These are phyloP conservation scores for Parmelia sp. DNA, from an alignment of 495 filamentous ascomycete genomes.

Conservation along the genomic window DNA sequence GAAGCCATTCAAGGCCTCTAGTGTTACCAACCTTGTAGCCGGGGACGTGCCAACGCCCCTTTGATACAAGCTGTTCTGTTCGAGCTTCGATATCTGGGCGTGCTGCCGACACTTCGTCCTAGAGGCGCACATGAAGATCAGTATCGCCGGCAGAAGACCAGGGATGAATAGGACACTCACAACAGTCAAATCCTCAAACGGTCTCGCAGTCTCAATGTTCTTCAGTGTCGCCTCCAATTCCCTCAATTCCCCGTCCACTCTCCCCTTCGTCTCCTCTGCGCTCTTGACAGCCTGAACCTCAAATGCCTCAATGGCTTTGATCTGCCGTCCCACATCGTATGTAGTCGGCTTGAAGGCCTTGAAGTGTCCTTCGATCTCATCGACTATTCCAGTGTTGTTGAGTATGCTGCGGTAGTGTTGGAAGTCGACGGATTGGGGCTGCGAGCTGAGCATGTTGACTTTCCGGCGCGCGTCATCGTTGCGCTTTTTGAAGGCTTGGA, in stretches of 20 bases:
- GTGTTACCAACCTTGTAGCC: constrained; percentile 83
- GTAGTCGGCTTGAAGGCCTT: constrained; percentile 79
- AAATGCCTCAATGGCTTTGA: constrained; percentile 96
- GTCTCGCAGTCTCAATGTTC: constrained; percentile 94
- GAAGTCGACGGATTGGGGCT: constrained; percentile 84
- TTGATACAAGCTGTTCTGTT: constrained; percentile 83
- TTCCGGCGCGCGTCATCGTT: constrained; percentile 98
- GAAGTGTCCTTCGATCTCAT: constrained; percentile 96
- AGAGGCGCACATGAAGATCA: constrained; percentile 24
- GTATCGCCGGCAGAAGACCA: constrained; percentile 7
- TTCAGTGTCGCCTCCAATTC: constrained; percentile 87
- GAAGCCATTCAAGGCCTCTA: not conserved
- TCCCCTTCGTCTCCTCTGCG: constrained; percentile 88
- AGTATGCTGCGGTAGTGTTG: constrained; percentile 80
- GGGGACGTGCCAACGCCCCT: constrained; percentile 93
- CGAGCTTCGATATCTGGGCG: constrained; percentile 94
- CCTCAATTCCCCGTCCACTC: constrained; percentile 86
- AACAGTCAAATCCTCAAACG: constrained; percentile 96
- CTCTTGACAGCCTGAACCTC: constrained; percentile 96
- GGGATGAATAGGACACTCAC: constrained; percentile 53
- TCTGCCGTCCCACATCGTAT: constrained; percentile 83
- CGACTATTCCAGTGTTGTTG: constrained; percentile 88
- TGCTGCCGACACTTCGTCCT: constrained; percentile 92
- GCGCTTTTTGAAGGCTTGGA: constrained; percentile 97
- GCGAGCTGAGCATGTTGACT: constrained; percentile 68